These are phyloP conservation scores for Hsuehochloa calcarea DNA, from an alignment of 176 grass and related monocot genomes.

Conservation along the genomic window DNA sequence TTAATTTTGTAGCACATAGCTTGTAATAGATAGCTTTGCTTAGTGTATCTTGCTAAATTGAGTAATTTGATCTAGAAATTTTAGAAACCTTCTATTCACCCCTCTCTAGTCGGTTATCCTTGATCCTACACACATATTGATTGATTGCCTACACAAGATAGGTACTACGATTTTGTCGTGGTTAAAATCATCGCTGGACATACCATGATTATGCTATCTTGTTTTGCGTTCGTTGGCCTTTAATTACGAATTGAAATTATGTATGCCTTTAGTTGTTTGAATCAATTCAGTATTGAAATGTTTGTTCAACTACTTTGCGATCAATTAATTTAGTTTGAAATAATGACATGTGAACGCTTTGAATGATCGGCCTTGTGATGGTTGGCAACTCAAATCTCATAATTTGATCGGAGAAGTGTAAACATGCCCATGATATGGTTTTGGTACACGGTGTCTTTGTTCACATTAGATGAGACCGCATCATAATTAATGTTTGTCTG, in stretches of 20 bases:
- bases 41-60: no score
- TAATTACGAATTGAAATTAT: background rate
- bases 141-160: background rate
- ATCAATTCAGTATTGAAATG: conserved; percentile 3
- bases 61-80: no score
- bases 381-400: background rate
- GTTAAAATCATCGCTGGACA: background rate
- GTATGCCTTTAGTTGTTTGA: background rate
- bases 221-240: background rate
- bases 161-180: background rate
- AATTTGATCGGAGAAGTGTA: background rate
- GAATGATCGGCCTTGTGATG: background rate
- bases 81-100: no score
- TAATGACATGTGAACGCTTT: background rate
- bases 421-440: background rate
- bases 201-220: background rate
- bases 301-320: background rate
- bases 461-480: background rate
- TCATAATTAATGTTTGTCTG: conserved; percentile 15
- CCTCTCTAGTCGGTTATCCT: no score
- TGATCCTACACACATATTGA: background rate
- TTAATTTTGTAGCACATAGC: no score
- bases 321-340: background rate
- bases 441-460: background rate
- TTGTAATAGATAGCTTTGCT: no score